Base-by-base conservation (phyloP, 257 asterid genomes). In the Capsicum pubescens region DNA sequence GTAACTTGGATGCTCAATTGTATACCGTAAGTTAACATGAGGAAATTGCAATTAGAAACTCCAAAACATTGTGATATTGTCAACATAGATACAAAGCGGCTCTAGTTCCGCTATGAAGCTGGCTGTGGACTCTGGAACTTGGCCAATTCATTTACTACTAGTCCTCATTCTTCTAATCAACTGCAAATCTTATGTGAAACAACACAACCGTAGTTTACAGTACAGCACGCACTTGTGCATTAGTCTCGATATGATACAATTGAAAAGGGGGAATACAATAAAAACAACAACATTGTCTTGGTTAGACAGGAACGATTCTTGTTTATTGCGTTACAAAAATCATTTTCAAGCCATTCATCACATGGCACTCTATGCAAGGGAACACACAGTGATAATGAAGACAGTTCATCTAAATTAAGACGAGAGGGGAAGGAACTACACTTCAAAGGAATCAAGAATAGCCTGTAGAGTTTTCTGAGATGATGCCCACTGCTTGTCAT, bases 391-490 rank as follows among this genome's bases (percentile, higher is more conserved):
- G 84, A 63, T 66, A 35, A 26, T 52, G 77, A 82, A 48, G 42
- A 35, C 2, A 17, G 21, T 50, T 46, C 80, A 52, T 66, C 42
- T 67, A 54, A 1, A 52, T 52, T 54, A 67, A 3, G 44, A 52
- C 79, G 19, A 42, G 13, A 82, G 56, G 46, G 26, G 67, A 54
- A 74, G 21, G 12, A 55, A 80, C 84, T 88, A 96, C 76, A 96
- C 91, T 84, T 94, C 89, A 81, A 96, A 96, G 79, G 99, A 96
- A 87, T 96, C 97, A 68, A 96, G 90, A 19, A 96, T 92, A 26
- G 97, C 93, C 81, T 93, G 90, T 89, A 96, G 84, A n/a, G 95
- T 93, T 85, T 91, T 93, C 91, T 87, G 77, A 1, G 97, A 93
- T 0, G 93, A 82, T 7, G 84, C 94, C 98, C 99, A 94, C 87